These are phyloP conservation scores for Candida parachauliodes DNA, from an alignment of 805 yeast genomes.

Conservation along the genomic window DNA sequence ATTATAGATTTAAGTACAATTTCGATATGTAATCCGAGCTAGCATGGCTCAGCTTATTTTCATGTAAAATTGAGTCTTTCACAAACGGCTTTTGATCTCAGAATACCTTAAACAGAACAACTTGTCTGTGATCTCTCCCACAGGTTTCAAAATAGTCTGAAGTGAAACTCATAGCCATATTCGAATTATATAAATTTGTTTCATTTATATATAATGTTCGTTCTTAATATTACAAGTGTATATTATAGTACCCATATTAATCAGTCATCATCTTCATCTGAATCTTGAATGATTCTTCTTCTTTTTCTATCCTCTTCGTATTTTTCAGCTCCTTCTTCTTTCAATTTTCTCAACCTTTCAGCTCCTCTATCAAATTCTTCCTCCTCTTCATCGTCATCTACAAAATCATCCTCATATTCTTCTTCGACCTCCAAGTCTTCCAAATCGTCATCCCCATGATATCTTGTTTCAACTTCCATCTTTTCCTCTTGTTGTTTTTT, in stretches of 20 bases:
- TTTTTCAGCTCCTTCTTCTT: conserved; percentile 52
- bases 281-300: conserved; percentile 48
- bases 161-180: too few relatives aligned
- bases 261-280: conserved; percentile 44
- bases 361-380: conserved; percentile 50
- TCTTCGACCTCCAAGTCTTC: conserved; percentile 40
- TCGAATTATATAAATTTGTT: too few relatives aligned
- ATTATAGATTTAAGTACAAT: too few relatives aligned
- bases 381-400: conserved; percentile 31
- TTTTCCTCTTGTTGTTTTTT: conserved; percentile 58
- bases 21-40: too few relatives aligned
- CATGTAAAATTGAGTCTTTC: too few relatives aligned
- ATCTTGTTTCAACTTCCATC: conserved; percentile 28
- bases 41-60: too few relatives aligned
- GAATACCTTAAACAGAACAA: too few relatives aligned
- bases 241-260: neutral
- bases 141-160: too few relatives aligned
- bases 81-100: too few relatives aligned
- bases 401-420: conserved; percentile 39
- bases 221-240: too few relatives aligned
- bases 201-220: too few relatives aligned
- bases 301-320: conserved; percentile 42
- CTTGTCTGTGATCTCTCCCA: too few relatives aligned
- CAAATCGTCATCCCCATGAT: conserved; percentile 31
- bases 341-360: conserved; percentile 52